A percentile compares a stretch with the other conserved stretches of the same genome.
phyloP scores from a whole-genome alignment of 1,284 basidiomycete genomes.

The Cerioporus squamosus region DNA sequence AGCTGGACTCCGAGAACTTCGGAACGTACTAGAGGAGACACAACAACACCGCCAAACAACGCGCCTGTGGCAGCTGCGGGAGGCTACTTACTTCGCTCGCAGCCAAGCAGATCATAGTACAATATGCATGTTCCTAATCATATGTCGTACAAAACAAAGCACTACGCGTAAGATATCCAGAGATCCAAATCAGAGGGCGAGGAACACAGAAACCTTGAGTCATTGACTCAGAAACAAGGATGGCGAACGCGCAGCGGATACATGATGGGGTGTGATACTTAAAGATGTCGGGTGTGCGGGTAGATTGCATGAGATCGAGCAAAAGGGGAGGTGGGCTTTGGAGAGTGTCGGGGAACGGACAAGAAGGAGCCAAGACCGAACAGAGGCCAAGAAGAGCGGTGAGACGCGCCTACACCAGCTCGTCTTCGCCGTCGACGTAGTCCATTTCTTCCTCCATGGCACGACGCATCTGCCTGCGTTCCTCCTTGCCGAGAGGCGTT shows the following conservation, averaged over 20 bases:
- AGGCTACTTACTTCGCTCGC: too few species aligned
- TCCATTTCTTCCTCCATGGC: conserved; percentile 26
- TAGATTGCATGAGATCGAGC: background rate
- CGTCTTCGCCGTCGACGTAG: conserved; percentile 18
- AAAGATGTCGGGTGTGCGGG: background rate
- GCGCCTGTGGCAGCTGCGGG: conserved; percentile 4
- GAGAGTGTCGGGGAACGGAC: background rate
- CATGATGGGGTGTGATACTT: background rate
- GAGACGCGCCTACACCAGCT: conserved; percentile 4
- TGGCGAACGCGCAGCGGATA: background rate
- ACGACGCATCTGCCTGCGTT: conserved; percentile 20
- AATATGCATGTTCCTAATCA: conserved; percentile 16
- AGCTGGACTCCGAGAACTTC: background rate
- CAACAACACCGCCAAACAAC: conserved; percentile 22
- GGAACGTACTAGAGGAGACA: conserved; percentile 18
- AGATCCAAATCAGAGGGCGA: conserved; percentile 1
- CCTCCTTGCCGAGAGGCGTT: conserved; percentile 21
- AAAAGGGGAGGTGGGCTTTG: background rate
- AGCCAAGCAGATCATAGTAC: background rate
- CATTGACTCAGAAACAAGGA: background rate
- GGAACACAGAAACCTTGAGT: background rate
- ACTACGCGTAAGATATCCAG: background rate
- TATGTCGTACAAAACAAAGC: conserved; percentile 13
- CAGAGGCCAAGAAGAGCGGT: background rate
- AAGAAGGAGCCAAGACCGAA: conserved; percentile 3